Evolutionary conservation across 192 early-diverging fungal species (phyloP), one percentile per base, ranked within the genome.

Genomic region (Entomortierella lignicola): DNA sequence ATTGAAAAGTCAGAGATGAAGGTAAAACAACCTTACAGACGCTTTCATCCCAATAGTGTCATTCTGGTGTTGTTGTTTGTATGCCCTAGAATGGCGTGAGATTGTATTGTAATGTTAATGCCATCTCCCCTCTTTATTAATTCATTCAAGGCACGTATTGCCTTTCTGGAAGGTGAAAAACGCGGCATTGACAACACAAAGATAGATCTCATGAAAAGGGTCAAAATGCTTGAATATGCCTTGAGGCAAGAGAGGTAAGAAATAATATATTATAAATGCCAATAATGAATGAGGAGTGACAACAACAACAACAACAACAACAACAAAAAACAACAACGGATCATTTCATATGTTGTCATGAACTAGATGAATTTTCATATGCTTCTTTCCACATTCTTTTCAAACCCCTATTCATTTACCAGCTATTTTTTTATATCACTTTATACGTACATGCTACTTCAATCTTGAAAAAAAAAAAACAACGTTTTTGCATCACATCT

Each of bases 201-300:
- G 69, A 77, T 82, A 31, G 93, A 95, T 83, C 73, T 96, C 64
- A 80, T 91, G 80, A 85, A 89, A 71, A 84, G 94, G 20, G 86
- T 94, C 29, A 94, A 94, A 79, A 95, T 96, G 95, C 84, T 96
- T 12, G 94, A 96, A 75, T 94, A 87, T 82, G 91, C 92, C 15
- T 64, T 96, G 63, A 62, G 86, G 59, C 88, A 91, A 60, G 92
- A 95, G 73, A 87, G 94, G 93, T 93, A 85, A 60, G 18, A 59
- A 41, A 41, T 41, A 52, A 52, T n/a, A n/a, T n/a, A n/a, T n/a
- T n/a, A n/a, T n/a, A n/a, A n/a, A n/a, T n/a, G n/a, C n/a, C n/a
- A n/a, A n/a, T n/a, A n/a, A n/a, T n/a, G n/a, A n/a, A n/a, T n/a
- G n/a, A n/a, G n/a, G n/a, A n/a, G n/a, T 37, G 34, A 37, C 10